These are phyloP conservation scores for Cladophialophora psammophila DNA, from an alignment of 2,329 filamentous ascomycete species.

Conservation along the genomic window DNA sequence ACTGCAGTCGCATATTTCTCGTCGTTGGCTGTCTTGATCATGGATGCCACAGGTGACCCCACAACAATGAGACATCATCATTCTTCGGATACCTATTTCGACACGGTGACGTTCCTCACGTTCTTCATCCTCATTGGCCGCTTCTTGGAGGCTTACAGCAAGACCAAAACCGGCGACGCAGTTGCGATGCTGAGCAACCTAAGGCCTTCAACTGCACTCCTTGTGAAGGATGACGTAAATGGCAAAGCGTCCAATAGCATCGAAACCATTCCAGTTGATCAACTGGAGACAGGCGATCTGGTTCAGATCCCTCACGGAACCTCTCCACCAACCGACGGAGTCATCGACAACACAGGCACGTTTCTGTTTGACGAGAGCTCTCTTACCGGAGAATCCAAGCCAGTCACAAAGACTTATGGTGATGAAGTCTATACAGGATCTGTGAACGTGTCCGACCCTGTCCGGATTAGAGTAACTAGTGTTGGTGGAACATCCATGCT, in stretches of 20 bases:
- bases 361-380: slow-evolving; percentile 87
- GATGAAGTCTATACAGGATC: slow-evolving; percentile 57
- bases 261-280: slow-evolving; percentile 65
- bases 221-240: slow-evolving; percentile 57
- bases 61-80: slow-evolving; percentile 17
- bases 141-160: slow-evolving; percentile 80
- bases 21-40: slow-evolving; percentile 78
- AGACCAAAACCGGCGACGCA: slow-evolving; percentile 86
- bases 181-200: slow-evolving; percentile 80
- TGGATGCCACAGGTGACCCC: slow-evolving; percentile 54
- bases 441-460: slow-evolving; percentile 56
- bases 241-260: slow-evolving; percentile 37
- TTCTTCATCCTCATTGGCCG: slow-evolving; percentile 77
- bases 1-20: slow-evolving; percentile 88
- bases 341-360: slow-evolving; percentile 62
- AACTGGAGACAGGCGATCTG: slow-evolving; percentile 75
- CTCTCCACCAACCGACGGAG: slow-evolving; percentile 84
- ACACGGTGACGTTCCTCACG: slow-evolving; percentile 90
- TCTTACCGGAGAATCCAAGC: slow-evolving; percentile 68
- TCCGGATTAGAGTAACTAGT: slow-evolving; percentile 53
- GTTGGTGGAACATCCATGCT: slow-evolving; percentile 58
- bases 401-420: slow-evolving; percentile 51
- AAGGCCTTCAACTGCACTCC: slow-evolving; percentile 75
- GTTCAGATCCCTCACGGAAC: slow-evolving; percentile 79
- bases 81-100: slow-evolving; percentile 70